phyloP scores from a whole-genome alignment of 306 rosid genomes.

The Datisca glomerata region DNA sequence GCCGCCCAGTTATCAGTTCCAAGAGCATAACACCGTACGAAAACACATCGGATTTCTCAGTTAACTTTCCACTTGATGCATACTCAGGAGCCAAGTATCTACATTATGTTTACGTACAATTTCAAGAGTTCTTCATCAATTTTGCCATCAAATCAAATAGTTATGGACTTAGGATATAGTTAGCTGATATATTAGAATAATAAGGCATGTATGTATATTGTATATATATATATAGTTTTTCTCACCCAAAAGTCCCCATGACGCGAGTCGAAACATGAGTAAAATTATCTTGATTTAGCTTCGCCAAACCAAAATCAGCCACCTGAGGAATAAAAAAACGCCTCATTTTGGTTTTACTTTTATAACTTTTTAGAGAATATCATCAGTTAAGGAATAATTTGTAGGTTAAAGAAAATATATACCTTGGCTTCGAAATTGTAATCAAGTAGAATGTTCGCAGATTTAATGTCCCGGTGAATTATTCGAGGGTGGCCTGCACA shows the following conservation, averaged over 20 bases:
- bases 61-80: slow-evolving; percentile 86
- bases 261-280: slow-evolving; percentile 90
- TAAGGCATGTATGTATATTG: too few species aligned
- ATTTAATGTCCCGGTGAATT: slow-evolving; percentile 83
- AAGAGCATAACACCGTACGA: slow-evolving; percentile 72
- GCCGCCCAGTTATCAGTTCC: slow-evolving; percentile 63
- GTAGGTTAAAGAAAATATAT: too few species aligned
- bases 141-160: too few species aligned
- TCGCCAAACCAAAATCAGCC: slow-evolving; percentile 89
- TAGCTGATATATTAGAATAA: too few species aligned
- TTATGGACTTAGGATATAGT: too few species aligned
- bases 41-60: slow-evolving; percentile 85
- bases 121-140: neutral
- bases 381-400: too few species aligned
- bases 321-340: slow-evolving; percentile 33
- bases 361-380: too few species aligned
- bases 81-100: slow-evolving; percentile 95
- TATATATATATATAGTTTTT: too few species aligned
- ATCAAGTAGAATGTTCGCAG: slow-evolving; percentile 71
- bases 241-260: slow-evolving; percentile 90
- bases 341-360: too few species aligned
- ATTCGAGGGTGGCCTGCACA: slow-evolving; percentile 81
- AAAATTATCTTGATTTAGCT: slow-evolving; percentile 48
- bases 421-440: slow-evolving; percentile 76
- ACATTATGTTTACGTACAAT: neutral